Evolutionary conservation across 2,329 filamentous ascomycete species (phyloP), one percentile per base, ranked within the genome.

Genomic region (Fusarium virguliforme): DNA sequence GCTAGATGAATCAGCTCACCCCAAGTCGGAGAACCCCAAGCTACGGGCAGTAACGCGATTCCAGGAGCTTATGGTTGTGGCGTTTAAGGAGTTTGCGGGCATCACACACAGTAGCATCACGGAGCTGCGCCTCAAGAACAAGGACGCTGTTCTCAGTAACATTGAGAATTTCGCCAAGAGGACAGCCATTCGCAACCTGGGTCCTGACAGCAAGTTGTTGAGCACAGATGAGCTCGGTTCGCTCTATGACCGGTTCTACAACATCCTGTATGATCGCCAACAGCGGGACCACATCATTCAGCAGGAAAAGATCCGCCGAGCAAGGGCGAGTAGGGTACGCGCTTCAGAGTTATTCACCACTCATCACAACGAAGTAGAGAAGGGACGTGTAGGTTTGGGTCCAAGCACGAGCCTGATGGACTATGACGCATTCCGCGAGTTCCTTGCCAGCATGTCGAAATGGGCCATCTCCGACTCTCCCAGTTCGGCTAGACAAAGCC

Each of bases 131-230:
- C 86, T 93, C 41, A 97, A 95, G 81, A 97, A 98, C 82, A 98
- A 98, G 81, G 94, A 96, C 77, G 92, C 93, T 0, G 96, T 99
- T 34, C 86, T 99, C 62, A 94, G 94, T 79, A 98, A 95, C 72
- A 98, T 99, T 77, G 96, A 98, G 83, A 97, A 90, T 75, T 99
- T 99, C 78, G 94, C 96, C 58, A 99, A 98, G 84, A 90, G 96
- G 71, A 99, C 96, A 3, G 97, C 95, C 1, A 97, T 99, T 68
- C 89, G 96, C 37, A 99, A 99, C 76, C 88, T 99, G 28, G 96
- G 96, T 0, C 94, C 95, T 0, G 96, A 99, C 74, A 98, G 95
- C 85, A 99, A 98, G 83, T 89, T 95, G 59, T 85, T 99, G 35
- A 94, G 89, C 76, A 85, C 91, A 7, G 94, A 95, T 55, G 96